Percentiles rank a stretch among this genome's conserved stretches.
phyloP scores from a whole-genome alignment of 495 filamentous ascomycete species.

The Penicillium maclennaniae region DNA sequence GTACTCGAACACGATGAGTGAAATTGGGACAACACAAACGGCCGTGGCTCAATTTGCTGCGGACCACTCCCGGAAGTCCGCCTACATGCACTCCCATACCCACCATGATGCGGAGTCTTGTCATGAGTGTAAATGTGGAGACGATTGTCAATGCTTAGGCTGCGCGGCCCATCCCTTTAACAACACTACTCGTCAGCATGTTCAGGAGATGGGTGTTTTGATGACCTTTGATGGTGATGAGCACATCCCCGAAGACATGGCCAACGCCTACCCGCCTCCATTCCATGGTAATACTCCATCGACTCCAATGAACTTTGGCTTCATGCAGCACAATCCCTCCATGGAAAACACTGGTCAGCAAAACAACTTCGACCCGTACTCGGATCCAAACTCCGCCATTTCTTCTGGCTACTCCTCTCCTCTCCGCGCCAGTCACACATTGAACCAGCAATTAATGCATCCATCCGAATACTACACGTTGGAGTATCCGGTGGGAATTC shows the following conservation, averaged over 20 bases:
- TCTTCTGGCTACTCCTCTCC: conserved; percentile 30
- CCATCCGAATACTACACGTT: conserved; percentile 44
- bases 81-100: conserved; percentile 7
- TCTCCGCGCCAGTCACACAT: conserved; percentile 18
- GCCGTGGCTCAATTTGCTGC: conserved; percentile 13
- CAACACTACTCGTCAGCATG: conserved; percentile 61
- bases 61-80: conserved; percentile 9
- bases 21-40: conserved; percentile 16
- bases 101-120: conserved; percentile 18
- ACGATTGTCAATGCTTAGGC: conserved; percentile 64
- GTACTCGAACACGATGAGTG: conserved; percentile 15
- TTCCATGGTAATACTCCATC: conserved; percentile 5
- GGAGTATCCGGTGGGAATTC: conserved; percentile 42
- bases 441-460: conserved; percentile 37
- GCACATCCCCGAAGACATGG: conserved; percentile 14
- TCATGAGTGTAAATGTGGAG: conserved; percentile 61
- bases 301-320: conserved; percentile 9
- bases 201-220: conserved; percentile 48
- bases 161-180: conserved; percentile 73
- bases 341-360: conserved; percentile 14
- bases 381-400: conserved; percentile 14
- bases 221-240: conserved; percentile 37
- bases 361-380: conserved; percentile 17
- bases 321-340: conserved; percentile 13
- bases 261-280: conserved; percentile 13